These are phyloP conservation scores for Lactarius sanguifluus DNA, from an alignment of 768 basidiomycete genomes.

Conservation along the genomic window DNA sequence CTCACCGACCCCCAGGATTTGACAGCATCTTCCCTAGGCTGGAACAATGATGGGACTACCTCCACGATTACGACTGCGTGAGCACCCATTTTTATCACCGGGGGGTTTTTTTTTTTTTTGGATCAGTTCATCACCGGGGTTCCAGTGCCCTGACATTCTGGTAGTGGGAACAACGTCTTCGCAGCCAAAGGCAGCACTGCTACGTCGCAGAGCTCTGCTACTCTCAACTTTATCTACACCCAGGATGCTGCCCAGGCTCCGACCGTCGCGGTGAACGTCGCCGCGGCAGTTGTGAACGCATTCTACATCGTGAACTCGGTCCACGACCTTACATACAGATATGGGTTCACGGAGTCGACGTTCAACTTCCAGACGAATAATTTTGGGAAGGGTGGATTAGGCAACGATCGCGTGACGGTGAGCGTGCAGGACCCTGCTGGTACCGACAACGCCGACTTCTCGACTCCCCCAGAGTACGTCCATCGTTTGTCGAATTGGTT, in stretches of 20 bases:
- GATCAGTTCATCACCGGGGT: no score
- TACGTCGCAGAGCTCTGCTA: conserved; percentile 41
- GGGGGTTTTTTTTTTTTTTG: no score
- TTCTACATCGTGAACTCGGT: conserved; percentile 64
- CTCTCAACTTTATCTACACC: conserved; percentile 44
- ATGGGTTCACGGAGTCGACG: conserved; percentile 58
- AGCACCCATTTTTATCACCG: background rate
- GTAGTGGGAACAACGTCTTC: conserved; percentile 42
- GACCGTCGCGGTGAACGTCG: conserved; percentile 46
- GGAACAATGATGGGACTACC: conserved; percentile 46
- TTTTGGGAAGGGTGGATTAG: conserved; percentile 51
- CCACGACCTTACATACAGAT: conserved; percentile 52
- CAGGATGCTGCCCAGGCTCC: conserved; percentile 40
- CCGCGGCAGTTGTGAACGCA: conserved; percentile 54
- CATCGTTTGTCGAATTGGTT: background rate
- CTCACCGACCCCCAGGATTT: conserved; percentile 55
- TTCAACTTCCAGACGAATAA: conserved; percentile 65
- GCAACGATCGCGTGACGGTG: conserved; percentile 50
- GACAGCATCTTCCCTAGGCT: conserved; percentile 54
- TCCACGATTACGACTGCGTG: conserved; percentile 37
- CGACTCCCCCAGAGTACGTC: conserved; percentile 45
- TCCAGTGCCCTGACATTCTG: background rate
- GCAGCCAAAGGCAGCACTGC: conserved; percentile 36
- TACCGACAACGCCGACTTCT: conserved; percentile 46
- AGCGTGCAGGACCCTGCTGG: conserved; percentile 52